Evolutionary conservation across 331 rosid genomes (phyloP).

Genomic region (Rosa hybrid): DNA sequence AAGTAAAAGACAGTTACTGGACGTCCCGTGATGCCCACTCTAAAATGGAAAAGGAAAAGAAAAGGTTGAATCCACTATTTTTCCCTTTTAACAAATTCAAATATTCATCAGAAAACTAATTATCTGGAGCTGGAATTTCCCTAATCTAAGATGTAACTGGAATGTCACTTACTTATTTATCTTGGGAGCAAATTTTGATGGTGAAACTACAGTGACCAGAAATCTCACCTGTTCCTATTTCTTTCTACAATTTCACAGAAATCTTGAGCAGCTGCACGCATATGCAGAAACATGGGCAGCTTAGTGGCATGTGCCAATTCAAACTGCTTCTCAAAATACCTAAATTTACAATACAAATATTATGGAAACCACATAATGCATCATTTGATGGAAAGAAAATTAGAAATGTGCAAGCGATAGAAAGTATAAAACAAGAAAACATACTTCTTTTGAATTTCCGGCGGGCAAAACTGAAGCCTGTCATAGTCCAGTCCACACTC

Average conservation of each 20-base stretch:
- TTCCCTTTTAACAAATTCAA: not conserved
- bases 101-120: not conserved
- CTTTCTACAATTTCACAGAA: slow-evolving; percentile 87
- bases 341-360: slow-evolving; percentile 33
- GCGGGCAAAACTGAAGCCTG: slow-evolving; percentile 89
- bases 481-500: slow-evolving; percentile 98
- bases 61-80: not conserved
- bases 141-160: not conserved
- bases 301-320: slow-evolving; percentile 76
- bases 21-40: not conserved
- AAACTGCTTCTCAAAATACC: slow-evolving; percentile 94
- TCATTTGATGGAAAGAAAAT: slow-evolving; percentile 12
- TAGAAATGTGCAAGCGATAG: not conserved
- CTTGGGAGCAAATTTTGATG: slow-evolving; percentile 9
- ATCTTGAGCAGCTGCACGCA: slow-evolving; percentile 93
- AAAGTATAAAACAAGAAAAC: slow-evolving; percentile 16
- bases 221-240: slow-evolving; percentile 66
- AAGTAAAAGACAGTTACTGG: not conserved
- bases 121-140: not conserved
- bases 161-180: not conserved
- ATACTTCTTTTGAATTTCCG: slow-evolving; percentile 84
- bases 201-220: slow-evolving; percentile 19
- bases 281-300: slow-evolving; percentile 94
- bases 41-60: not conserved
- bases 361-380: slow-evolving; percentile 3